Evolutionary conservation across 2,329 filamentous ascomycete genomes (phyloP), one percentile per base, ranked within the genome.

Genomic region (Shiraia sp.): DNA sequence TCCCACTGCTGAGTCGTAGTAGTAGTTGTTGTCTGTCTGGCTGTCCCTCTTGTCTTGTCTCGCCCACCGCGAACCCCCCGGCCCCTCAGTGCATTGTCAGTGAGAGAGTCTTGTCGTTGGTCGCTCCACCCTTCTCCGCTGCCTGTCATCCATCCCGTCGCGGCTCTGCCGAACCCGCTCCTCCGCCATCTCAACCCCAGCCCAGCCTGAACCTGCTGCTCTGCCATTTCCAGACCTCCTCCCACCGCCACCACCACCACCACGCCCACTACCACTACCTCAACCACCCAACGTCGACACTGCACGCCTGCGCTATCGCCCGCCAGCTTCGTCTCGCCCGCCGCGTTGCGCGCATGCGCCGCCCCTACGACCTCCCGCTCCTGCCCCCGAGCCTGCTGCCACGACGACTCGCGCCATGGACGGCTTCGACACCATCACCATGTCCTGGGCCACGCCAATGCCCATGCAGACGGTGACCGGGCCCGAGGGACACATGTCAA

Each of bases 371-470:
- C 49, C 17, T 42, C 40, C 40, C 31, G 36, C 47, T 35, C 45
- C 40, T 44, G 45, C 24, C 45, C 45, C 50, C 53, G 51, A 55
- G 57, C 56, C 49, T 49, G 38, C 40, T 51, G 40, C 50, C 49
- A 44, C 42, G 16, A 15, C 48, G 29, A 13, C n/a, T 15, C 47
- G 49, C 63, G 62, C 55, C 45, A 74, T 73, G 71, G 79, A 82
- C 60, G 75, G 78, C 65, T 82, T 79, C 69, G 79, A 82, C 64
- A 78, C 78, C 53, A 77, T 79, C 69, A 74, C 77, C 64, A 82
- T 84, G 80, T 78, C 79, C 59, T 68, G 83, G 68, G 75, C 77
- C 41, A 78, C 76, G 53, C 78, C 79, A 50, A 72, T 83, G 63
- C 75, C 77, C 40, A 75, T 82, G 47, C 73, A 77, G 34, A 75